Conservation (phyloP, 2,329 filamentous ascomycete species). For the Graphiopsis chlorocephala region DNA sequence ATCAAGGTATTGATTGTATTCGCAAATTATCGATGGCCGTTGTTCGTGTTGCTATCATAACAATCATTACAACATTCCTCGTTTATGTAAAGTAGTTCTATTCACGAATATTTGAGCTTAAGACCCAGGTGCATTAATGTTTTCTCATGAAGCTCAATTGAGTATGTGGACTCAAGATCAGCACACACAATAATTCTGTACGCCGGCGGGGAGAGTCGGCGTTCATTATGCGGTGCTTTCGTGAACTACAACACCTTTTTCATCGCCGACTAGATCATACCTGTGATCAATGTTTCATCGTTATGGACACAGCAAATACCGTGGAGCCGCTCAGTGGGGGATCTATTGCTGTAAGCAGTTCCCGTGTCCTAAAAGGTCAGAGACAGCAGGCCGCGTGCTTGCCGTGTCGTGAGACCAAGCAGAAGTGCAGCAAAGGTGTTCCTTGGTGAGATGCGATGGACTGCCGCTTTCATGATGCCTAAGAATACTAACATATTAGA, state of each 20-base stretch:
- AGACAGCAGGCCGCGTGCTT: slow-evolving; percentile 8
- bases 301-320: neutral
- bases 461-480: neutral
- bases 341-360: neutral
- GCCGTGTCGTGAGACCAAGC: slow-evolving; percentile 7
- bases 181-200: neutral
- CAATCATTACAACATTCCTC: too few relatives aligned
- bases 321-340: neutral
- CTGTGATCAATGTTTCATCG: neutral
- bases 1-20: too few relatives aligned
- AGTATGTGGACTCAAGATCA: too few relatives aligned
- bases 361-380: neutral
- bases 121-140: too few relatives aligned
- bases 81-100: too few relatives aligned
- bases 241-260: neutral
- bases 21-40: too few relatives aligned
- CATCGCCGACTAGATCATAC: neutral
- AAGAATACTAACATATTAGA: neutral
- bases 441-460: neutral
- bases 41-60: too few relatives aligned
- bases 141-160: too few relatives aligned
- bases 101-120: too few relatives aligned
- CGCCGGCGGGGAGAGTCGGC: neutral
- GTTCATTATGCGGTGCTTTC: neutral
- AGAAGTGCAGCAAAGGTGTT: slow-evolving; percentile 10